Evolutionary conservation across 805 yeast genomes (phyloP).

Genomic region (Saturnispora bothae): DNA sequence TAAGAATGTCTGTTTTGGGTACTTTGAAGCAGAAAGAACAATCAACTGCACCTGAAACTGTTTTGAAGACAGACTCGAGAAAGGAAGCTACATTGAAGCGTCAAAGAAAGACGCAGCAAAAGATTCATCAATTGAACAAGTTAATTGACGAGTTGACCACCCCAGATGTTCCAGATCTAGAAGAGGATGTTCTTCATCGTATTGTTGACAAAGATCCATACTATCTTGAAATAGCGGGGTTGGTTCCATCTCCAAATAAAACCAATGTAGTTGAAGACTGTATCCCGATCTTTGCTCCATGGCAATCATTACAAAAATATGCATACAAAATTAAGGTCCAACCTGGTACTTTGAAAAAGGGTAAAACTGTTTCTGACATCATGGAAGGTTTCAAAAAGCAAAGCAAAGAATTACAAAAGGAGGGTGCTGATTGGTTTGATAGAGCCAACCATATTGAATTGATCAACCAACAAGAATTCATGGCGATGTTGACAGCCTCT

Average conservation of each 20-base stretch:
- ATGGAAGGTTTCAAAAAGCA: slow-evolving; percentile 42
- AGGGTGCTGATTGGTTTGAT: slow-evolving; percentile 54
- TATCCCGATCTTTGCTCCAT: slow-evolving; percentile 88
- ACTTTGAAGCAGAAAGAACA: slow-evolving; percentile 52
- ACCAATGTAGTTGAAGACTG: slow-evolving; percentile 50
- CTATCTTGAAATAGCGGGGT: slow-evolving; percentile 18
- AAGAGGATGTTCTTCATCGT: slow-evolving; percentile 13
- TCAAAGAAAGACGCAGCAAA: slow-evolving; percentile 22
- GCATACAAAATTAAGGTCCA: slow-evolving; percentile 77
- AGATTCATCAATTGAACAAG: slow-evolving; percentile 23
- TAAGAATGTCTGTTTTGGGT: slow-evolving; percentile 76
- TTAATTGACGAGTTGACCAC: slow-evolving; percentile 23
- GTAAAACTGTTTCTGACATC: slow-evolving; percentile 70
- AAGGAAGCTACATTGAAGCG: slow-evolving; percentile 13
- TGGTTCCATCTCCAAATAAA: slow-evolving; percentile 34
- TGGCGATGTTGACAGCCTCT: slow-evolving; percentile 58
- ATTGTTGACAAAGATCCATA: slow-evolving; percentile 25
- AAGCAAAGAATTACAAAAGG: slow-evolving; percentile 19
- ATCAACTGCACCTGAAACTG: slow-evolving; percentile 10
- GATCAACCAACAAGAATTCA: slow-evolving; percentile 54
- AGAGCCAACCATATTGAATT: slow-evolving; percentile 48
- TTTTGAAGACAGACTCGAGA: slow-evolving; percentile 5
- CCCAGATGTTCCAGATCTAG: slow-evolving; percentile 13
- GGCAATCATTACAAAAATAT: slow-evolving; percentile 65
- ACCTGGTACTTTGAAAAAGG: slow-evolving; percentile 75